A percentile compares a stretch with the other conserved stretches of the same genome.
Conservation (phyloP, 352 stramenopile species). For the Plasmopara viticola region DNA sequence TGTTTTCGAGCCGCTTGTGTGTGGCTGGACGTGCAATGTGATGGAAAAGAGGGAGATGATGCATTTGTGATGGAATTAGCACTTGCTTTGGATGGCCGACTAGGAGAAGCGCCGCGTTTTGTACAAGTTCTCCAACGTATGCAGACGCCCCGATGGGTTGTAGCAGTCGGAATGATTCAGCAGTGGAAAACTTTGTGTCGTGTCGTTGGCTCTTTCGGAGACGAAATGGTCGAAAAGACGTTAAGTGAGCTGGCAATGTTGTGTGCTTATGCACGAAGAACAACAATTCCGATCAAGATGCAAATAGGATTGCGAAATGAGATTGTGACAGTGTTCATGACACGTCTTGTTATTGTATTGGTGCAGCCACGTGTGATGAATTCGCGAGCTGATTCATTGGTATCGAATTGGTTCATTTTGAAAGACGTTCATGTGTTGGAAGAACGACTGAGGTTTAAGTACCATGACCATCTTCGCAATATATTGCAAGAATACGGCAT, state of each 20-base stretch:
- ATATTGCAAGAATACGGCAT: conserved; percentile 36
- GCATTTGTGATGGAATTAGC: conserved; percentile 34
- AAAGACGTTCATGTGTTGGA: conserved; percentile 28
- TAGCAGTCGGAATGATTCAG: conserved; percentile 31
- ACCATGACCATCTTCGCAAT: conserved; percentile 48
- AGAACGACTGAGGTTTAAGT: conserved; percentile 38
- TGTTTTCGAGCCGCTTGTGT: conserved; percentile 54
- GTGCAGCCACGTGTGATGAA: conserved; percentile 18
- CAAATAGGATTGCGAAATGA: conserved; percentile 38
- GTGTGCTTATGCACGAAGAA: conserved; percentile 31
- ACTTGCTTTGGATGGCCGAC: conserved; percentile 53
- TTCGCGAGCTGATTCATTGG: conserved; percentile 12
- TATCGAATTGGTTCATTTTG: conserved; percentile 24
- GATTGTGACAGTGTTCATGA: conserved; percentile 37
- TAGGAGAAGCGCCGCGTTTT: conserved; percentile 28
- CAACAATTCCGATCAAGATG: conserved; percentile 33
- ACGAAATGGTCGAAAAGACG: conserved; percentile 8
- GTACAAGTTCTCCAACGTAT: conserved; percentile 34
- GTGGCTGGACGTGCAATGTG: conserved; percentile 45
- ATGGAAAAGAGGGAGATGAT: conserved; percentile 16
- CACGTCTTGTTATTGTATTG: conserved; percentile 33
- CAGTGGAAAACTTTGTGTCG: conserved; percentile 37
- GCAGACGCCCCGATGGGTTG: conserved; percentile 16
- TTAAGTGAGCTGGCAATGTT: conserved; percentile 42
- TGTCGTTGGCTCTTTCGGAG: conserved; percentile 1